These are phyloP conservation scores for Haplographium delicatum DNA, from an alignment of 495 filamentous ascomycete species.

Conservation along the genomic window DNA sequence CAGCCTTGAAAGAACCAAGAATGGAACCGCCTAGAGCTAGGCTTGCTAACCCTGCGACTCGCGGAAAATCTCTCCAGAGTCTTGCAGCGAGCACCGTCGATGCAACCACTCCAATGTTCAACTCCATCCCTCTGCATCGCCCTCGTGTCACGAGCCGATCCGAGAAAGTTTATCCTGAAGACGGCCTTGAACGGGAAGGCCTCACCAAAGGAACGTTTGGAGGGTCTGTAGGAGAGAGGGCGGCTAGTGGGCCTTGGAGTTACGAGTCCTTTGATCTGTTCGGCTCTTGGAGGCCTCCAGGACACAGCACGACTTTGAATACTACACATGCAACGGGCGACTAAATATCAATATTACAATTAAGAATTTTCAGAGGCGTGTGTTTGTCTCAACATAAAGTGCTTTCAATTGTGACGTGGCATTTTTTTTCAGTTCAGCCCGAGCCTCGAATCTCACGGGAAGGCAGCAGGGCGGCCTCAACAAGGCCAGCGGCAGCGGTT, in stretches of 20 bases:
- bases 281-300: slow-evolving; percentile 30
- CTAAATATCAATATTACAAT: too few relatives aligned
- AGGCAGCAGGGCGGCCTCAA: too few relatives aligned
- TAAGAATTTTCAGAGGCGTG: too few relatives aligned
- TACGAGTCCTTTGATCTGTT: slow-evolving; percentile 47
- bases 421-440: too few relatives aligned
- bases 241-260: slow-evolving; percentile 46
- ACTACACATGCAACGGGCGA: too few relatives aligned
- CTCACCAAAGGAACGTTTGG: slow-evolving; percentile 9
- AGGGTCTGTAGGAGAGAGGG: slow-evolving; percentile 32
- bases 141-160: slow-evolving; percentile 11
- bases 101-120: slow-evolving; percentile 6
- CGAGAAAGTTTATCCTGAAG: too few relatives aligned
- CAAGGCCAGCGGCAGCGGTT: too few relatives aligned
- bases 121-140: slow-evolving; percentile 7
- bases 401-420: too few relatives aligned
- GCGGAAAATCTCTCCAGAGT: slow-evolving; percentile 27
- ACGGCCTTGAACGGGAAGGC: slow-evolving; percentile 29
- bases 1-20: too few relatives aligned
- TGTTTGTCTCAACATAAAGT: too few relatives aligned
- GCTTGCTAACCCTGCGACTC: slow-evolving; percentile 40
- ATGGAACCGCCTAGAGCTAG: slow-evolving; percentile 2
- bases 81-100: slow-evolving; percentile 9
- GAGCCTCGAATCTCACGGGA: too few relatives aligned
- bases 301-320: too few relatives aligned